Percentiles rank a stretch among this genome's conserved stretches.
Evolutionary conservation across 2,329 filamentous ascomycete genomes (phyloP).

Genomic region (Aureobasidium subglaciale): DNA sequence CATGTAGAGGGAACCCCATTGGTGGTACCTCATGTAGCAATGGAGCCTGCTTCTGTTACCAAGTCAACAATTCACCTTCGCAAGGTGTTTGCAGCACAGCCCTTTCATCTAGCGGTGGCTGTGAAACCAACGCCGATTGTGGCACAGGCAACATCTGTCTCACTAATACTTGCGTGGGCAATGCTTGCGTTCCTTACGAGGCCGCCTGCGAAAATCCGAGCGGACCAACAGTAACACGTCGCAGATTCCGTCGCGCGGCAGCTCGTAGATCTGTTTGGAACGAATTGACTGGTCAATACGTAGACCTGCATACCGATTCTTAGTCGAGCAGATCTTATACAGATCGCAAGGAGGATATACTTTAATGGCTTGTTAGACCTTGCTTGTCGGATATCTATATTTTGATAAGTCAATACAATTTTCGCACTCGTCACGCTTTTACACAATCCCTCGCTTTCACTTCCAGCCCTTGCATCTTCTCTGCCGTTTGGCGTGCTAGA

Average conservation of each 20-base stretch:
- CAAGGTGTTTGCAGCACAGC: background rate
- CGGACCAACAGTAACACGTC: background rate
- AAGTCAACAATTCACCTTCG: too few relatives aligned
- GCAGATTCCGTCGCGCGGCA: background rate
- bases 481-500: background rate
- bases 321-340: too few relatives aligned
- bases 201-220: background rate
- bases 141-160: background rate
- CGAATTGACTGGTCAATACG: background rate
- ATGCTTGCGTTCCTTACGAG: background rate
- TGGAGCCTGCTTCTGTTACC: too few relatives aligned
- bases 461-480: background rate
- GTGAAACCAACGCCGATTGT: background rate
- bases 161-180: background rate
- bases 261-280: background rate
- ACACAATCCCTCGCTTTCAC: too few relatives aligned
- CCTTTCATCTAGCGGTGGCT: background rate
- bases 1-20: too few relatives aligned
- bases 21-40: too few relatives aligned
- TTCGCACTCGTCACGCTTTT: too few relatives aligned
- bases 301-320: background rate
- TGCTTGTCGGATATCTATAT: too few relatives aligned
- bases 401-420: too few relatives aligned
- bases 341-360: too few relatives aligned
- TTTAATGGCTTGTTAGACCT: too few relatives aligned